Evolutionary conservation across 2,329 filamentous ascomycete species (phyloP), one percentile per base, ranked within the genome.

Genomic region (Emergomyces orientalis): DNA sequence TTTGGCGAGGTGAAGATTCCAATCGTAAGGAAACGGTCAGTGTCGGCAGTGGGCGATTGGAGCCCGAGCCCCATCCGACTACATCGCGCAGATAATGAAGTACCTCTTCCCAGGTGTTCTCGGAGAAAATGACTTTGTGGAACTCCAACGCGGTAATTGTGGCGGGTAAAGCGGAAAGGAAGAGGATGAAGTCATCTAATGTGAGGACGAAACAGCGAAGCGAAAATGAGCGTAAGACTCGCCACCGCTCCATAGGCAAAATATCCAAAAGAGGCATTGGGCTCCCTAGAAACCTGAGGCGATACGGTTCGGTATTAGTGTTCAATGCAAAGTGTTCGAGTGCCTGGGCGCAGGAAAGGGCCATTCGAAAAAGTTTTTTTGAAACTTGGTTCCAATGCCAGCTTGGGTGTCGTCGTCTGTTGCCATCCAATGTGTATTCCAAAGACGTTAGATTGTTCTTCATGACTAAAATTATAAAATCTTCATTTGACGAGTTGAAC

Each of bases 301-400:
- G 34, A 58, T 0, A 11, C 8, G 37, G n/a, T 8, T 19, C 6
- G 19, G 17, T 4, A 17, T 17, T 25, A 2, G 4, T 43, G 37
- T 30, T 58, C 55, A 58, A 43, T 41, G 55, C 17, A 30, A 58
- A 58, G 25, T 58, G 55, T 19, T 58, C 55, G 17, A 58, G 55
- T 13, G n/a, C 22, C 34, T 19, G 3, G 1, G 37, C 22, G 14
- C n/a, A 22, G 32, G 37, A 27, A 58, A 58, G 13, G 8, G 34
- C 43, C 34, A 43, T 43, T 58, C 32, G 30, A 43, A 58, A 5
- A 34, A 25, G 19, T 5, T n/a, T 2, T 39, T 43, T 58, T 1
- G 5, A 6, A 58, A 58, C 9, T 17, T 30, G 4, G 34, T 34
- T 14, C 22, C 55, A 58, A 8, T 43, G 0, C n/a, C n/a, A 57